phyloP scores from a whole-genome alignment of 208 protist genomes.

The Trypanosoma rangeli region DNA sequence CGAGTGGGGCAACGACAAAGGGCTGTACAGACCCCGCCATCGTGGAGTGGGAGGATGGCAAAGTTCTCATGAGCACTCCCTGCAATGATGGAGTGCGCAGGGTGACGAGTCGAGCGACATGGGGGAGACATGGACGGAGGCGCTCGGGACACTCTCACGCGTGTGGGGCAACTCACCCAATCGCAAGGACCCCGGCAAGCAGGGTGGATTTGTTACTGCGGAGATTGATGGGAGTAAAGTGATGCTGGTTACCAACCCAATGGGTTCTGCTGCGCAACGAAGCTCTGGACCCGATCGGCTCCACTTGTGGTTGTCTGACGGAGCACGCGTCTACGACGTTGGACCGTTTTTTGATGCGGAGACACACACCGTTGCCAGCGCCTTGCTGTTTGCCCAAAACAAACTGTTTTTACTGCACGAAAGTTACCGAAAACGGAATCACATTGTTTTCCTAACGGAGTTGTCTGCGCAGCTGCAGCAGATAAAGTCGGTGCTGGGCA shows the following conservation, averaged over 20 bases:
- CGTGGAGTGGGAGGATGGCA: slow-evolving; percentile 17
- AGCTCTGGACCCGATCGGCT: slow-evolving; percentile 4
- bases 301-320: slow-evolving; percentile 23
- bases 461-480: slow-evolving; percentile 4
- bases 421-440: background rate
- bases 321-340: slow-evolving; percentile 11
- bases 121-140: slow-evolving; percentile 22
- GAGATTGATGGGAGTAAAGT: slow-evolving; percentile 8
- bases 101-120: slow-evolving; percentile 17
- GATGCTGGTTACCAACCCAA: slow-evolving; percentile 18
- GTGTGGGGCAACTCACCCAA: slow-evolving; percentile 8
- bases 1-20: background rate
- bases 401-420: slow-evolving; percentile 17
- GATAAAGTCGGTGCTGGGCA: slow-evolving; percentile 5
- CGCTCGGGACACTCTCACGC: slow-evolving; percentile 14
- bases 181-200: background rate
- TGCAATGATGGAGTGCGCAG: slow-evolving; percentile 1
- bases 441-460: slow-evolving; percentile 1
- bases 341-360: slow-evolving; percentile 12
- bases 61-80: slow-evolving; percentile 15
- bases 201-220: slow-evolving; percentile 5
- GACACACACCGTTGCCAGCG: slow-evolving; percentile 3
- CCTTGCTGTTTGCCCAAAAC: background rate
- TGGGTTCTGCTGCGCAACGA: background rate
- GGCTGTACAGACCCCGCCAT: slow-evolving; percentile 11